These are phyloP conservation scores for Pseudocercospora fijiensis DNA, from an alignment of 2,329 filamentous ascomycete species.

Conservation along the genomic window DNA sequence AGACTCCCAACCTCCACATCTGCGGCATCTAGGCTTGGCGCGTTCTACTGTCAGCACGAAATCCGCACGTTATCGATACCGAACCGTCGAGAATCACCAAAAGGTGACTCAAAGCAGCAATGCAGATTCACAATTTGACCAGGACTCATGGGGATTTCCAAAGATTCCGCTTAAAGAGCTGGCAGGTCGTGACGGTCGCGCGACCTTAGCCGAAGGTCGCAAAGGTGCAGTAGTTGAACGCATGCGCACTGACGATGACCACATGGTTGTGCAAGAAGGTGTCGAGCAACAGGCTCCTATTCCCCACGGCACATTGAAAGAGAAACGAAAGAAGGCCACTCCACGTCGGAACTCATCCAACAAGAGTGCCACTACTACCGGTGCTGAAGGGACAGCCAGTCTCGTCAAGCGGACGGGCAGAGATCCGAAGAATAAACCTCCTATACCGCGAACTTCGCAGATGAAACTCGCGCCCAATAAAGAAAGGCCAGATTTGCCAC, in stretches of 20 bases:
- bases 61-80: constrained; percentile 55
- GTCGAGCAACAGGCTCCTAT: constrained; percentile 3
- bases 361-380: neutral
- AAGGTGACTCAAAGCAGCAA: constrained; percentile 38
- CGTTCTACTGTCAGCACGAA: constrained; percentile 51
- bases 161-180: constrained; percentile 37
- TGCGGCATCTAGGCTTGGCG: constrained; percentile 58
- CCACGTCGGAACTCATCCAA: constrained; percentile 23
- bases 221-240: constrained; percentile 14
- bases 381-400: neutral
- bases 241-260: constrained; percentile 32
- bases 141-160: constrained; percentile 53
- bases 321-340: neutral
- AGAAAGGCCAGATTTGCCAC: neutral
- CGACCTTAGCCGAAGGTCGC: constrained; percentile 41
- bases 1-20: constrained; percentile 57
- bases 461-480: neutral
- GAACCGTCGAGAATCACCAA: constrained; percentile 54
- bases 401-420: neutral
- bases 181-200: constrained; percentile 44
- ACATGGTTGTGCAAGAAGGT: constrained; percentile 16
- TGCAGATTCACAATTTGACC: constrained; percentile 23
- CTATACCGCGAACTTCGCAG: neutral
- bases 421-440: neutral
- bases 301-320: neutral